Evolutionary conservation across 192 early-diverging fungal genomes (phyloP), one percentile per base, ranked within the genome.

Genomic region (Oehlia diaphana): DNA sequence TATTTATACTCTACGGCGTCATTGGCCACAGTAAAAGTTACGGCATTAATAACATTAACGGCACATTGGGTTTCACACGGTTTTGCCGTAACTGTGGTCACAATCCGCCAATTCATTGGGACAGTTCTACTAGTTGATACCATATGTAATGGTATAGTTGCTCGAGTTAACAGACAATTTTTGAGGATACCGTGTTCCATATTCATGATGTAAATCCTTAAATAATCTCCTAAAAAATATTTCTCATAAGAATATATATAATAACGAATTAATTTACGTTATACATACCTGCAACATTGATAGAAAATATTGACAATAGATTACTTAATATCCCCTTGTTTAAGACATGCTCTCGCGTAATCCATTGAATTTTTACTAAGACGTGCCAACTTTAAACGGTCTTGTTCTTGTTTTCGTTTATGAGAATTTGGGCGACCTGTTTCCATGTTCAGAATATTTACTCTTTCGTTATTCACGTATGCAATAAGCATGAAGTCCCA

Each of bases 71-170:
- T 26, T n/a, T 26, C 26, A 26, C 26, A 26, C 26, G 26, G 26
- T 26, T 26, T 26, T 26, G 26, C n/a, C n/a, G n/a, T n/a, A n/a
- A n/a, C n/a, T n/a, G n/a, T n/a, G n/a, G n/a, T n/a, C n/a, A n/a
- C n/a, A n/a, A n/a, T n/a, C n/a, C n/a, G n/a, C 26, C 26, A 26
- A 26, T 26, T 26, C 26, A 26, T 26, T 26, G 26, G 26, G 26
- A 26, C n/a, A n/a, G n/a, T n/a, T n/a, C n/a, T n/a, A 26, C 26
- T 26, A 26, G 26, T 26, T 26, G 26, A 73, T 53, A 58, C 49
- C 42, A 47, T 72, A 21, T 72, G 47, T 72, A 72, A 72, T 58
- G 72, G 44, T 53, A 73, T 58, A 50, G 72, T 73, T 31, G 47
- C 72, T 73, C 50, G 6, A n/a, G 42, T 58, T 50, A 73, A n/a